Percentiles rank a stretch among this genome's conserved stretches.
Evolutionary conservation across 2,329 filamentous ascomycete species (phyloP).

Genomic region (Epichloe festucae): DNA sequence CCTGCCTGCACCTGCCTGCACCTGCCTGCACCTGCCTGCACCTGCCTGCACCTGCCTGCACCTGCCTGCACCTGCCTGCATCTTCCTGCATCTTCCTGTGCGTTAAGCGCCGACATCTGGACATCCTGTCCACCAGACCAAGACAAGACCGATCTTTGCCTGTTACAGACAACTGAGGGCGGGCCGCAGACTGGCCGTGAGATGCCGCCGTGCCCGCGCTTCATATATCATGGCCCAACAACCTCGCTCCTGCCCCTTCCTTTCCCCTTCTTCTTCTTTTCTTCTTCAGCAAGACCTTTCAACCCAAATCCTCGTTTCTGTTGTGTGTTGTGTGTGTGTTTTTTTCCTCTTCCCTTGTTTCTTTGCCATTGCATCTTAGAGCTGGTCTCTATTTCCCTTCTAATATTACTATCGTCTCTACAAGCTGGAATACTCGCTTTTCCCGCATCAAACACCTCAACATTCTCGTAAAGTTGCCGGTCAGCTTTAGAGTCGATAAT

Average conservation of each 20-base stretch:
- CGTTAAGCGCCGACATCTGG: conserved; percentile 1
- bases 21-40: not conserved
- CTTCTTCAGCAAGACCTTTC: conserved; percentile 54
- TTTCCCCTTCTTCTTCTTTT: conserved; percentile 29
- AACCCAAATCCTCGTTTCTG: conserved; percentile 41
- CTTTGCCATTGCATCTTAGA: conserved; percentile 28
- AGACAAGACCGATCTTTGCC: no score
- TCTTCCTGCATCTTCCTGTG: not conserved
- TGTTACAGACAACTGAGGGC: not conserved
- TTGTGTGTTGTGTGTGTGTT: conserved; percentile 22
- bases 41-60: no score
- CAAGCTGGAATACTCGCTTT: conserved; percentile 4
- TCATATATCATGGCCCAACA: conserved; percentile 2
- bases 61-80: not conserved
- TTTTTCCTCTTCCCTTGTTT: conserved; percentile 23
- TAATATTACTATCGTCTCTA: conserved; percentile 18
- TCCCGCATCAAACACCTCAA: conserved; percentile 2
- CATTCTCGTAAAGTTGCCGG: conserved; percentile 23
- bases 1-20: not conserved
- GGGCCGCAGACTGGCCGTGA: not conserved
- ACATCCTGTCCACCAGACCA: not conserved
- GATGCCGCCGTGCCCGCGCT: not conserved
- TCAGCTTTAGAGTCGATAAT: conserved; percentile 24
- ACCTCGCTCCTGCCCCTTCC: conserved; percentile 16
- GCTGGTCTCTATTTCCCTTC: conserved; percentile 39